A percentile compares a stretch with the other conserved stretches of the same genome.
These are phyloP conservation scores for Tagetes patula DNA, from an alignment of 129 eudicot species.

Conservation along the genomic window DNA sequence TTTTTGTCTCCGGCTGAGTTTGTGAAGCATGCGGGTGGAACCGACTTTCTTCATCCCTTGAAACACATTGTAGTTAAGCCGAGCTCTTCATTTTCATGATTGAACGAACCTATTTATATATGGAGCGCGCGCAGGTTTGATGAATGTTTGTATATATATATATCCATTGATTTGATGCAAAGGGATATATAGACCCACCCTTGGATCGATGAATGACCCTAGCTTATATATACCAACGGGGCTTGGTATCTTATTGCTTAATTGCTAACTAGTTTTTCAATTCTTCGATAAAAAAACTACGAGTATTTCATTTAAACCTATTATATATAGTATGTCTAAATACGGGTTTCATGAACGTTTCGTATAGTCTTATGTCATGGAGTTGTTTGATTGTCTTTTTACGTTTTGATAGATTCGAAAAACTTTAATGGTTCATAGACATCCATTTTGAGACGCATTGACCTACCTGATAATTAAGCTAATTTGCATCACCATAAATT, in stretches of 20 bases:
- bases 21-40: conserved; percentile 82
- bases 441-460: too few relatives aligned
- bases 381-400: too few relatives aligned
- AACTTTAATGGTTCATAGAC: too few relatives aligned
- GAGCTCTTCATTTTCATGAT: conserved; percentile 40
- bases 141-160: conserved; percentile 2
- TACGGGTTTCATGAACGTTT: too few relatives aligned
- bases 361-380: too few relatives aligned
- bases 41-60: conserved; percentile 56
- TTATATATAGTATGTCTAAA: too few relatives aligned
- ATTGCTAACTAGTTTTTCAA: background rate
- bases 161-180: background rate
- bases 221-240: background rate
- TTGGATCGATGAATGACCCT: background rate
- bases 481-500: too few relatives aligned
- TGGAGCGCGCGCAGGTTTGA: background rate
- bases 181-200: background rate
- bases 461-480: too few relatives aligned
- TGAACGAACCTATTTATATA: background rate
- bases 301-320: too few relatives aligned
- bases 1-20: conserved; percentile 79
- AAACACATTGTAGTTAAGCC: conserved; percentile 83
- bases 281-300: background rate
- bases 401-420: too few relatives aligned
- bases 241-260: background rate